Evolutionary conservation across 768 basidiomycete genomes (phyloP).

Genomic region (Leucocoprinus leucothites): DNA sequence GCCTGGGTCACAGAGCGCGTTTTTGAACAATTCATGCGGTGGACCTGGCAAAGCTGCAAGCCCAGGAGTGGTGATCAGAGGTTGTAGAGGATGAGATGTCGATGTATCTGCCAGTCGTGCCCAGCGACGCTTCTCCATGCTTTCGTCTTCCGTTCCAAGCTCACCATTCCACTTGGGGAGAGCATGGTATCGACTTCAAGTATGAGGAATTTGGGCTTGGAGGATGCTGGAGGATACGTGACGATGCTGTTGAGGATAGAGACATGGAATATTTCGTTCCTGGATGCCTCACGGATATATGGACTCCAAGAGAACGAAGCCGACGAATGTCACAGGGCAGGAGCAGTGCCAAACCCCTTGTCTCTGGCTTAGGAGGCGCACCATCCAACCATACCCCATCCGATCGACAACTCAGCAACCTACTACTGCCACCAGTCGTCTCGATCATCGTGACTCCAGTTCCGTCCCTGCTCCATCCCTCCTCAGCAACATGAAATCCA

Average conservation of each 20-base stretch:
- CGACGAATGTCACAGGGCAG: conserved; percentile 75
- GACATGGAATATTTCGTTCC: conserved; percentile 90
- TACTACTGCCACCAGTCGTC: conserved; percentile 15
- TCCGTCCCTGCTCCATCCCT: conserved; percentile 79
- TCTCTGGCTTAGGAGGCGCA: conserved; percentile 15
- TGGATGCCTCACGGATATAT: conserved; percentile 79
- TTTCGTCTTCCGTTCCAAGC: conserved; percentile 15
- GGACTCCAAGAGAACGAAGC: conserved; percentile 85
- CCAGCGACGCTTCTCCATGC: conserved; percentile 5
- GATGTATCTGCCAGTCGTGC: conserved; percentile 9
- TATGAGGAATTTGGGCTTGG: conserved; percentile 41
- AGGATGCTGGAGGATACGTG: conserved; percentile 24
- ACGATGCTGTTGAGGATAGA: conserved; percentile 60
- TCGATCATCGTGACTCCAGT: conserved; percentile 73
- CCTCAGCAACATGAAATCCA: conserved; percentile 71
- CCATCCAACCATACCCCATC: conserved; percentile 1
- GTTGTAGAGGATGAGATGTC: conserved; percentile 32
- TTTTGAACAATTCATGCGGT: conserved; percentile 36
- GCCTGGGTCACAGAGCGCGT: conserved; percentile 60
- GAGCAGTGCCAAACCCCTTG: conserved; percentile 41
- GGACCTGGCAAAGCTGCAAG: conserved; percentile 59
- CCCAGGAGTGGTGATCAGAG: conserved; percentile 56
- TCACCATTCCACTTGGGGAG: conserved; percentile 17
- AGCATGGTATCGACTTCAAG: conserved; percentile 36
- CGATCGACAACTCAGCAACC: not conserved